Conservation (phyloP, 2,329 filamentous ascomycete species). For the Albifimbria verrucaria region DNA sequence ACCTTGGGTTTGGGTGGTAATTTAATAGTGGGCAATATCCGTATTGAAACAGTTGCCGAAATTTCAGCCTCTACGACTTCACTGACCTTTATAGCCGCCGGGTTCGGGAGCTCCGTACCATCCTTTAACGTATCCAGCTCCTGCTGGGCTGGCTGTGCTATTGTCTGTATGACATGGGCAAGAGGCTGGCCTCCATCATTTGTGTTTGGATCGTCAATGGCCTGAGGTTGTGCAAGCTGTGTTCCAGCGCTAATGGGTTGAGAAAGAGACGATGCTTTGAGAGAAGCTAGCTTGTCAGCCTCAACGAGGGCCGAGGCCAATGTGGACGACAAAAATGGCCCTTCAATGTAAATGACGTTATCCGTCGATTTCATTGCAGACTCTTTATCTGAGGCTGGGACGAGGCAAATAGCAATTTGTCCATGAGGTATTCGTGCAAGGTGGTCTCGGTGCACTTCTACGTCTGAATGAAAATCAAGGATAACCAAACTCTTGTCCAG, state of each 20-base stretch:
- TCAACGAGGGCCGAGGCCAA: conserved; percentile 11
- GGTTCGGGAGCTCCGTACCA: not conserved
- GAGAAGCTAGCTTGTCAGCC: conserved; percentile 4
- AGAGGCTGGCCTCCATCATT: conserved; percentile 7
- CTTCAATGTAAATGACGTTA: conserved; percentile 13
- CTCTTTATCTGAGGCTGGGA: conserved; percentile 4
- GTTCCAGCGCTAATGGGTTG: not conserved
- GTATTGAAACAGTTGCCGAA: not conserved
- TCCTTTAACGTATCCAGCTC: not conserved
- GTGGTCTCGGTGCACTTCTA: conserved; percentile 3
- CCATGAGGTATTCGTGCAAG: not conserved
- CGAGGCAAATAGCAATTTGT: conserved; percentile 13
- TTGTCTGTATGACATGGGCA: not conserved
- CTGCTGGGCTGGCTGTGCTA: not conserved
- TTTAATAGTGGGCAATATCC: not conserved
- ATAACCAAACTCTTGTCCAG: conserved; percentile 8
- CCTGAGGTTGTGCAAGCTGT: not conserved
- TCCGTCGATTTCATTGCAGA: not conserved
- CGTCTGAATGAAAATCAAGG: conserved; percentile 9
- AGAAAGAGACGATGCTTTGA: not conserved
- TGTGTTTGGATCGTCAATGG: not conserved
- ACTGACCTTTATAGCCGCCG: not conserved
- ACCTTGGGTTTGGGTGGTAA: conserved; percentile 13
- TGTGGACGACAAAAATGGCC: conserved; percentile 7
- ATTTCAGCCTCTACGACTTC: not conserved